These are phyloP conservation scores for Fusarium scirpi DNA, from an alignment of 2,329 filamentous ascomycete species.

Conservation along the genomic window DNA sequence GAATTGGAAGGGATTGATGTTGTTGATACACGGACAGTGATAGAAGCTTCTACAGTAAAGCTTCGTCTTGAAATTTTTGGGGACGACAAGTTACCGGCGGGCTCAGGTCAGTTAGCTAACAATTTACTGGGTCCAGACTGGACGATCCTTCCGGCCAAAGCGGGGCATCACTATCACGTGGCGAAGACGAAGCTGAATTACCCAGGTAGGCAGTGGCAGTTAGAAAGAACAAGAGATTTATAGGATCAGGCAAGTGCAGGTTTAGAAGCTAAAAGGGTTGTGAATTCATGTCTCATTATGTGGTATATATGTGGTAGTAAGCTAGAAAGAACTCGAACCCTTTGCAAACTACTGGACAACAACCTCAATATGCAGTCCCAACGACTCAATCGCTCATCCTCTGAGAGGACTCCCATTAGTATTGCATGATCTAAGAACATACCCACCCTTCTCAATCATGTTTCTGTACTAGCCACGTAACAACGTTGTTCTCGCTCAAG, in stretches of 20 bases:
- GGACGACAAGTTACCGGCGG: slow-evolving; percentile 24
- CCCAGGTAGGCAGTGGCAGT: background rate
- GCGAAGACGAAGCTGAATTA: slow-evolving; percentile 6
- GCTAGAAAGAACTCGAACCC: background rate
- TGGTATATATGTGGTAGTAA: slow-evolving; percentile 1
- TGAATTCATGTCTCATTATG: slow-evolving; percentile 10
- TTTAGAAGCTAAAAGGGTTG: background rate
- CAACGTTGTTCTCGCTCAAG: background rate
- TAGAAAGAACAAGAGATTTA: background rate
- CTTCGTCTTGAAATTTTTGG: slow-evolving; percentile 45
- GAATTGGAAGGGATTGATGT: slow-evolving; percentile 27
- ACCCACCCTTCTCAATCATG: background rate
- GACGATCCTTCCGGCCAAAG: slow-evolving; percentile 30
- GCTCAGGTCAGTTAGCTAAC: slow-evolving; percentile 17
- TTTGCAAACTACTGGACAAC: background rate
- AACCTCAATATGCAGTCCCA: background rate
- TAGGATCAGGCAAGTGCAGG: background rate
- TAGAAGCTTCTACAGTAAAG: slow-evolving; percentile 40
- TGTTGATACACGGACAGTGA: slow-evolving; percentile 38
- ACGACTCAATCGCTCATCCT: background rate
- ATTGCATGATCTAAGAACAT: background rate
- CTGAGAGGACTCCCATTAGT: background rate
- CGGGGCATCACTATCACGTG: slow-evolving; percentile 37
- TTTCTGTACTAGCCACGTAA: background rate
- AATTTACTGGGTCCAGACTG: slow-evolving; percentile 35